Conservation (phyloP, 2,329 filamentous ascomycete genomes). For the Botrytis sinoallii region DNA sequence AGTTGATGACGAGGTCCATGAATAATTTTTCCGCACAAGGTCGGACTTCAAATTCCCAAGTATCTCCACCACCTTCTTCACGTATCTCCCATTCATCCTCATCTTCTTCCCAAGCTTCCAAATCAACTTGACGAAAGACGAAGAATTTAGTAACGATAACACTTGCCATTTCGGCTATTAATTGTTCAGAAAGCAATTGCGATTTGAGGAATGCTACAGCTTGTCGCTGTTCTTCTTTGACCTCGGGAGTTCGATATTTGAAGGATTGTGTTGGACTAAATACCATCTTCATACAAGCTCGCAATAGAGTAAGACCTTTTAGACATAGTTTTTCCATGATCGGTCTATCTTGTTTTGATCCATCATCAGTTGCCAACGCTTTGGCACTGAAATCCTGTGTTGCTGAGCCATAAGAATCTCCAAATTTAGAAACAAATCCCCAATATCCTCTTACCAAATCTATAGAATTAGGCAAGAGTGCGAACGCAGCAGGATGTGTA, state of each 20-base stretch:
- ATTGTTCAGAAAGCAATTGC: conserved; percentile 70
- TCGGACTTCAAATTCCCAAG: conserved; percentile 88
- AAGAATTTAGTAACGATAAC: conserved; percentile 84
- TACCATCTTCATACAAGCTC: conserved; percentile 80
- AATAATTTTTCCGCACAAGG: conserved; percentile 94
- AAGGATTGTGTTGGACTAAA: conserved; percentile 80
- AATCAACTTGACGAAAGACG: conserved; percentile 77
- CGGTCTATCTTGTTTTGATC: conserved; percentile 52
- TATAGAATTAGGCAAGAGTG: conserved; percentile 74
- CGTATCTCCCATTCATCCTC: conserved; percentile 93
- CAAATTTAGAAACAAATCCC: conserved; percentile 73
- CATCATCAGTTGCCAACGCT: conserved; percentile 46
- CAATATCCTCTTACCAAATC: conserved; percentile 80
- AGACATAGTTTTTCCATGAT: conserved; percentile 77
- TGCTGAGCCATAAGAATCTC: conserved; percentile 61
- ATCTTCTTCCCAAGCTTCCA: conserved; percentile 90
- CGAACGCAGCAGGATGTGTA: conserved; percentile 77
- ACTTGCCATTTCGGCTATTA: conserved; percentile 80
- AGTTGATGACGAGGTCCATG: conserved; percentile 84
- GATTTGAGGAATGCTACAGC: conserved; percentile 68
- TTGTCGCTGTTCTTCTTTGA: conserved; percentile 71
- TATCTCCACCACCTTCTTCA: conserved; percentile 79
- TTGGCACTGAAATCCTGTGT: conserved; percentile 44
- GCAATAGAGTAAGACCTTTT: conserved; percentile 77
- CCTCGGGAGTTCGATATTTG: conserved; percentile 72